phyloP scores from a whole-genome alignment of 306 rosid species.

The Parietaria judaica region DNA sequence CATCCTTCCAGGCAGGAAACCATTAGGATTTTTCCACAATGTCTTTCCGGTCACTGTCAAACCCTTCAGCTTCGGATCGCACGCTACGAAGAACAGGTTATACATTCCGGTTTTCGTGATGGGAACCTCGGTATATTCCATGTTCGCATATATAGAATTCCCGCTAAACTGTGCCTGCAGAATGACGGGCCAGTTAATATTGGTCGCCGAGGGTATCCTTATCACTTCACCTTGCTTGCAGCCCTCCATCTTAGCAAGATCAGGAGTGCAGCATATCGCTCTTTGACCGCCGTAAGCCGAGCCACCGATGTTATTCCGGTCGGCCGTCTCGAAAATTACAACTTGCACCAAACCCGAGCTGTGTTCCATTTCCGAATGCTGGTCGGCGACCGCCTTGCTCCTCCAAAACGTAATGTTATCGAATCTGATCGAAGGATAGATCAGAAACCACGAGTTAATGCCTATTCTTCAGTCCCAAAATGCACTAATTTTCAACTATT shows the following conservation, averaged over 20 bases:
- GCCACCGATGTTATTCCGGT: conserved; percentile 86
- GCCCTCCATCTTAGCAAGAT: conserved; percentile 83
- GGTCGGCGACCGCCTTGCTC: conserved; percentile 43
- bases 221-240: conserved; percentile 93
- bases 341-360: conserved; percentile 51
- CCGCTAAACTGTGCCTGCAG: conserved; percentile 44
- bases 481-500: too few relatives aligned
- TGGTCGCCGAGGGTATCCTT: conserved; percentile 65
- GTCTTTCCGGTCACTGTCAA: conserved; percentile 80
- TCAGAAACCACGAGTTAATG: conserved; percentile 18
- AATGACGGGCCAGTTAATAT: conserved; percentile 71
- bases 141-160: conserved; percentile 23
- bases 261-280: conserved; percentile 87
- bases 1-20: conserved; percentile 94
- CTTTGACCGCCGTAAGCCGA: conserved; percentile 97
- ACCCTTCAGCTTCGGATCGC: conserved; percentile 85
- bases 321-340: conserved; percentile 85
- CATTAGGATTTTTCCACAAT: conserved; percentile 80
- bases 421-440: conserved; percentile 41
- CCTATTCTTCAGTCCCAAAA: background rate
- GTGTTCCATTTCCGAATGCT: conserved; percentile 34
- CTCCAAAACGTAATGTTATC: conserved; percentile 76
- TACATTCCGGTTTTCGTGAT: conserved; percentile 87
- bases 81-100: conserved; percentile 79
- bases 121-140: conserved; percentile 35